Percentiles rank a stretch among this genome's conserved stretches.
Evolutionary conservation across 352 stramenopile species (phyloP).

Genomic region (Phytophthora pseudosyringae): DNA sequence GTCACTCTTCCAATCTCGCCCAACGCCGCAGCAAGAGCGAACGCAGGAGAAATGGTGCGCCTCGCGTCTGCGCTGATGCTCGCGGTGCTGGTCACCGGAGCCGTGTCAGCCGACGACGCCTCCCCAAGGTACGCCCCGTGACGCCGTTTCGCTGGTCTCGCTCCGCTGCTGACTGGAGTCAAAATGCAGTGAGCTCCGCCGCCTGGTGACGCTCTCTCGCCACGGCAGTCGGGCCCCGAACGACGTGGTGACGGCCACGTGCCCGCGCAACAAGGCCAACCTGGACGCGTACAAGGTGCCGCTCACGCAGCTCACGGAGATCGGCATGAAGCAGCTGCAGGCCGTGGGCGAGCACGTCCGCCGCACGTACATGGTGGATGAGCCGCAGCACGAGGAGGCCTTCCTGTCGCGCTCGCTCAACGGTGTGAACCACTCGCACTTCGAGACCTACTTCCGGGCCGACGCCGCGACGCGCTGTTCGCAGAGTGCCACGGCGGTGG

Average conservation of each 20-base stretch:
- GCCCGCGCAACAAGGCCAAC: slow-evolving; percentile 73
- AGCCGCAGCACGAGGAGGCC: slow-evolving; percentile 43
- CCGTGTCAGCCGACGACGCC: slow-evolving; percentile 15
- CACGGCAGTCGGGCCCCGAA: slow-evolving; percentile 86
- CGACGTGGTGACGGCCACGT: slow-evolving; percentile 58
- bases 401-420: slow-evolving; percentile 79
- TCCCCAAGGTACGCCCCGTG: slow-evolving; percentile 20
- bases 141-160: background rate
- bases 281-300: slow-evolving; percentile 81
- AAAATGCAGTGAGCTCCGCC: slow-evolving; percentile 63
- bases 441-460: slow-evolving; percentile 87
- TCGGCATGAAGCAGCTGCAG: slow-evolving; percentile 82
- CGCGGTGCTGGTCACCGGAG: slow-evolving; percentile 16
- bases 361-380: slow-evolving; percentile 65
- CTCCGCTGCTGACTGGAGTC: background rate
- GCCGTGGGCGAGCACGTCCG: slow-evolving; percentile 73
- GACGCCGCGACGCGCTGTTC: slow-evolving; percentile 82
- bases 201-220: slow-evolving; percentile 78
- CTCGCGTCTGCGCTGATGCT: slow-evolving; percentile 24
- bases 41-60: slow-evolving; percentile 17
- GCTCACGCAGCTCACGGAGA: slow-evolving; percentile 81
- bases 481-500: slow-evolving; percentile 77
- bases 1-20: slow-evolving; percentile 11
- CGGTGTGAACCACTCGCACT: slow-evolving; percentile 75
- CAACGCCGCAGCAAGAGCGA: background rate